Base-by-base conservation (phyloP, 2,329 filamentous ascomycete species). In the Trichoderma afroharzianum region DNA sequence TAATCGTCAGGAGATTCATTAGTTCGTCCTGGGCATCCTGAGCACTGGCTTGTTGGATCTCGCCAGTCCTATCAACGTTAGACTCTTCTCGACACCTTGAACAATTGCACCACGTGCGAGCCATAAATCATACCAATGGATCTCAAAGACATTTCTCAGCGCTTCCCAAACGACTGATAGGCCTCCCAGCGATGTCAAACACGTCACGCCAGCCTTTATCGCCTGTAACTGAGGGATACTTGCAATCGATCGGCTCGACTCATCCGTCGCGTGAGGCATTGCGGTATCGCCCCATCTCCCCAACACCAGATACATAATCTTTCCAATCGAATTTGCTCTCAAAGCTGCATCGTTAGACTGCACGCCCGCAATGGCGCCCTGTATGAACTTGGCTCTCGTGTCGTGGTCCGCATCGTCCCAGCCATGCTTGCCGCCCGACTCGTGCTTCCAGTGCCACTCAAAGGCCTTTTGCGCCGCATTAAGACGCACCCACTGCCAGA, bases 401-500 rank as follows among this genome's bases (percentile, higher is more conserved):
- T 89, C 86, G 30, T 87, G 82, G 26, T 88, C 86, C 5, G 88
- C 88, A 53, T 90, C 87, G 68, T 90, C 85, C 94, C 94, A 97
- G 43, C 88, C 83, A 15, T 76, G 69, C 67, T 76, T 74, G 2
- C 74, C 77, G 50, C 76, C 77, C 4, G 76, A 77, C 57, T 88
- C 86, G 26, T 86, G 84, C 76, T 87, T 82, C 93, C 93, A 97
- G 78, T 91, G 88, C 79, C 89, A 88, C 74, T 94, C 89, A 78
- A 97, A 98, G 2, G 91, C 90, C 47, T 89, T 86, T 78, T 93
- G 93, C 24, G 93, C 91, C 68, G 91, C 88, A 68, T 92, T 88
- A 63, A 98, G 85, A 77, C 95, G 91, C 61, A 91, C 87, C 82
- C 93, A 93, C 79, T 98, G 95, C 81, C 93, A 92, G 73, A 94